Evolutionary conservation across 768 basidiomycete genomes (phyloP), one percentile per base, ranked within the genome.

Genomic region (Imleria badia): DNA sequence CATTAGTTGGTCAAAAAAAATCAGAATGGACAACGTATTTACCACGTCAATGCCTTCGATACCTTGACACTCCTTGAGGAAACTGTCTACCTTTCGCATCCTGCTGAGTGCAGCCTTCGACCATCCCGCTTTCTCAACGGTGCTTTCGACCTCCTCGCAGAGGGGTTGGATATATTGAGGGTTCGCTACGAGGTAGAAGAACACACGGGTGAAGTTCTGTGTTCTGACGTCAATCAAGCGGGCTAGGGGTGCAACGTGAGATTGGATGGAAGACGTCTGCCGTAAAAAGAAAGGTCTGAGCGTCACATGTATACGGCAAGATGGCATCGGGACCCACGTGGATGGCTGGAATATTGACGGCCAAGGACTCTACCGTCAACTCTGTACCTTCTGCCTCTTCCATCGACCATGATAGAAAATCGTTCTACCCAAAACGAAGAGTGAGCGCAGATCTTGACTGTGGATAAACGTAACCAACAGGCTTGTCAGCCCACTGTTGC

Each of bases 331-430:
- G 10, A 43, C 31, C 1, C 45, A 45, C 45, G 2, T 33, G 31
- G 13, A 45, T 22, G 15, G 45, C 30, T 8, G 13, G 2, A 22
- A 45, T 1, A 19, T 45, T 33, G 30, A 33, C 13, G 9, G 26
- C 12, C 60, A 74, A 50, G 68, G 66, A 29, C 26, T 58, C 44
- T 3, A 52, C 26, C 3, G 67, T 50, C 20, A 38, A 23, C n/a
- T 68, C 59, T 30, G 52, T 22, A 23, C 59, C 59, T 4, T 51
- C 31, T 8, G 66, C 68, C 1, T 50, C 62, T 5, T 69, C 67
- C 46, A 73, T 60, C 23, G 71, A 31, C 68, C 72, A 73, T 1
- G 62, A 58, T 11, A 75, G 46, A 29, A 75, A 35, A 48, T 75
- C 72, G 14, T 36, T 36, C 35, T 36, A n/a, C 17, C 15, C 17